Evolutionary conservation across 176 grass and related monocot species (phyloP).

Genomic region (Lolium multiflorum): DNA sequence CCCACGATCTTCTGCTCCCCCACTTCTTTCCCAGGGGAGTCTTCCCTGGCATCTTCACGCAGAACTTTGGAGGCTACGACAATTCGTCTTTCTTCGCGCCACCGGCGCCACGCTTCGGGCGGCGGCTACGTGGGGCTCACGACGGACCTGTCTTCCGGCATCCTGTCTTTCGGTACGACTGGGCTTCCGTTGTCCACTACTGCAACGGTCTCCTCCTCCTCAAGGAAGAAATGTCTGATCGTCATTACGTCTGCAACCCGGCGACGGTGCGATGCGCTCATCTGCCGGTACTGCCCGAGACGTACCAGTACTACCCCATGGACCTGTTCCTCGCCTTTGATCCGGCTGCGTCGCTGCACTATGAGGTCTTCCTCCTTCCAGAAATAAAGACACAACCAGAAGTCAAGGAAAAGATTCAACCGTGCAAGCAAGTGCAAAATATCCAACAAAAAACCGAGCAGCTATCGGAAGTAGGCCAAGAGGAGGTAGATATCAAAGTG

Average conservation of each 20-base stretch:
- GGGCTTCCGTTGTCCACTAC: not conserved
- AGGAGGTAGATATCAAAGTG: not conserved
- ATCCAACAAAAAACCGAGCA: not conserved
- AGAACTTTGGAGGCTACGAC: not conserved
- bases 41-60: not conserved
- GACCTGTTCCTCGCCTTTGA: no score
- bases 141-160: not conserved
- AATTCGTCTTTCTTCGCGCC: not conserved
- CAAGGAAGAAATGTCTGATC: accelerated
- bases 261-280: not conserved
- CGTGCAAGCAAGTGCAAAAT: not conserved
- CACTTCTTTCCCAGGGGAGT: not conserved
- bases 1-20: not conserved
- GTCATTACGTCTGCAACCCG: not conserved
- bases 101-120: accelerated
- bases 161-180: not conserved
- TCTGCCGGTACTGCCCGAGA: no score
- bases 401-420: no score
- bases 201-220: not conserved
- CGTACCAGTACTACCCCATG: no score
- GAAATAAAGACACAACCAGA: no score
- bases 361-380: no score
- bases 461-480: not conserved
- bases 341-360: no score
- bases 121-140: not conserved